Evolutionary conservation across 1,139 yeast genomes (phyloP), one percentile per base, ranked within the genome.

Genomic region (Zygoascus meyerae): DNA sequence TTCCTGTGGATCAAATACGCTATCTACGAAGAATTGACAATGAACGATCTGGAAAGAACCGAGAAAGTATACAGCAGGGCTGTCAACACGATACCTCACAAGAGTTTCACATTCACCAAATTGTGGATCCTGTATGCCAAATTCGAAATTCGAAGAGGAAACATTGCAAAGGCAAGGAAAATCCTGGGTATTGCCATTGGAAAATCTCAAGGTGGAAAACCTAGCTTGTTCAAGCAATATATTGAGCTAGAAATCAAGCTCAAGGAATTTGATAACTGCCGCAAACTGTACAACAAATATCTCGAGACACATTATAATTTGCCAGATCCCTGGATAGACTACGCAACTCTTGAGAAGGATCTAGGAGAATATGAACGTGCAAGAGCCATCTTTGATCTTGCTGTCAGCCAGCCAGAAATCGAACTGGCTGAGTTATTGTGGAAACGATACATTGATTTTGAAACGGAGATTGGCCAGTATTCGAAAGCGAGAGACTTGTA

Each of bases 161-260:
- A 59, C 15, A 50, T 86, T 8, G 32, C 64, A 0, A 62, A 63
- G 6, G 89, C 92, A 2, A 71, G 97, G 32, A 83, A 80, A 61
- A 67, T 84, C 1, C 64, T 89, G 17, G 97, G 97, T 0, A 70
- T 74, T 46, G 76, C 86, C 0, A 71, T 92, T 34, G 97, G 95
- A 0, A 59, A 70, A 15, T 70, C 73, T 32, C 40, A 44, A 10
- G 45, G 45, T 31, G 63, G 61, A 0, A 84, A 83, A 58, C 69
- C 67, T 1, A 78, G 77, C 45, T 64, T 86, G 0, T 81, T 82
- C 60, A 70, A 70, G 50, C 74, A 72, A 52, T 92, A 92, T 62
- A 82, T 90, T 47, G 71, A 59, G 2, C 55, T 81, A 30, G 89
- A 83, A 57, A 65, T 57, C 39, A 55, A 61, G 44, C 54, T 66